phyloP scores from a whole-genome alignment of 768 basidiomycete species.

The Bullera alba region DNA sequence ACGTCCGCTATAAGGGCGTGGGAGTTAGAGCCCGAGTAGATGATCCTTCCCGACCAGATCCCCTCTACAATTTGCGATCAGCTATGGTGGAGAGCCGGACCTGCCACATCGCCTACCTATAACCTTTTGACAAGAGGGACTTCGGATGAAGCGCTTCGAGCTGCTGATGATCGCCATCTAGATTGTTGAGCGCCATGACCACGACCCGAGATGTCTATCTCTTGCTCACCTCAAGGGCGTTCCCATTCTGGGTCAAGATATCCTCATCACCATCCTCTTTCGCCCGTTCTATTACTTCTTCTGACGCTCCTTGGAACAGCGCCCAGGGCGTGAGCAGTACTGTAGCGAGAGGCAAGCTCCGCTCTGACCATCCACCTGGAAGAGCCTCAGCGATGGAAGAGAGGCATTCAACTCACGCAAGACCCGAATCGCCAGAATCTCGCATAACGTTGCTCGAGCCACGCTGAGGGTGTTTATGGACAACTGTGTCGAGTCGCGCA shows the following conservation, averaged over 20 bases:
- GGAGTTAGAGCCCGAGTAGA: slow-evolving; percentile 62
- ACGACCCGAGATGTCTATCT: background rate
- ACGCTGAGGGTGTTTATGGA: slow-evolving; percentile 62
- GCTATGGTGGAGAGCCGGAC: slow-evolving; percentile 55
- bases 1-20: slow-evolving; percentile 88
- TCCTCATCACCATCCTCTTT: slow-evolving; percentile 43
- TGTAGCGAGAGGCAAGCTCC: slow-evolving; percentile 40
- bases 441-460: slow-evolving; percentile 75
- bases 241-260: slow-evolving; percentile 59
- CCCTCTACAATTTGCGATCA: slow-evolving; percentile 42
- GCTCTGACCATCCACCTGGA: slow-evolving; percentile 45
- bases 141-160: slow-evolving; percentile 83
- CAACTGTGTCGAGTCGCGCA: slow-evolving; percentile 63
- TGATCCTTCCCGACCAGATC: slow-evolving; percentile 61
- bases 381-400: background rate
- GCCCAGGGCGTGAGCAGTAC: slow-evolving; percentile 45
- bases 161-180: slow-evolving; percentile 69
- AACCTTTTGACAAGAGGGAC: slow-evolving; percentile 79
- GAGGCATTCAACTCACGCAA: slow-evolving; percentile 54
- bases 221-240: slow-evolving; percentile 63
- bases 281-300: slow-evolving; percentile 33
- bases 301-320: slow-evolving; percentile 44
- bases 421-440: slow-evolving; percentile 75
- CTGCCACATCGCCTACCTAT: slow-evolving; percentile 58
- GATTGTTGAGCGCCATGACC: background rate